phyloP scores from a whole-genome alignment of 2,329 filamentous ascomycete genomes.

The Alternaria ethzedia region DNA sequence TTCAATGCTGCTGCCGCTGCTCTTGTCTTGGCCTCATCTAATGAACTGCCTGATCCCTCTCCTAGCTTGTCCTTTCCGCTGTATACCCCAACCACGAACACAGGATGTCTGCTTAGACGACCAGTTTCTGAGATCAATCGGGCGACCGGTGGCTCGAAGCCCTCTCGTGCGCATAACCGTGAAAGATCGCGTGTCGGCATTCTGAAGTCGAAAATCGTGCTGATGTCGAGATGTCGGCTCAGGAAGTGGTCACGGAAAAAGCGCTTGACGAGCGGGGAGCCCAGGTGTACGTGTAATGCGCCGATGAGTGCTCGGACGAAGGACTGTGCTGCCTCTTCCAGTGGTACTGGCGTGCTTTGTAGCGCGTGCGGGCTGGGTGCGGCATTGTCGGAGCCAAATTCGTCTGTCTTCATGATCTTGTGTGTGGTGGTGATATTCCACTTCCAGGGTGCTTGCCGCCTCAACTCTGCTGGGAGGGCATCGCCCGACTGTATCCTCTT shows the following conservation, averaged over 20 bases:
- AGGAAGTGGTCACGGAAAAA: conserved; percentile 88
- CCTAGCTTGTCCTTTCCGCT: conserved; percentile 90
- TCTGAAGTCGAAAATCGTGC: conserved; percentile 81
- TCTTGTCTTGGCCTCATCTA: conserved; percentile 77
- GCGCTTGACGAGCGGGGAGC: conserved; percentile 75
- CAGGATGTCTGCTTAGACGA: conserved; percentile 80
- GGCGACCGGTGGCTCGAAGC: conserved; percentile 86
- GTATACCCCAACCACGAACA: conserved; percentile 93
- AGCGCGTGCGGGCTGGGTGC: conserved; percentile 32
- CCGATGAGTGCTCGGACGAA: conserved; percentile 87
- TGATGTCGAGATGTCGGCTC: conserved; percentile 76
- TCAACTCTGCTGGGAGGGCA: conserved; percentile 31
- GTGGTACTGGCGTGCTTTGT: conserved; percentile 38
- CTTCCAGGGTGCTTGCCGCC: conserved; percentile 38
- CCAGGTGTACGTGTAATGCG: conserved; percentile 83
- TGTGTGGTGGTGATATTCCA: conserved; percentile 61
- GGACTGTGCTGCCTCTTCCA: conserved; percentile 69
- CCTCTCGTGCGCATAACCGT: conserved; percentile 83
- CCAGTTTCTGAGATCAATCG: conserved; percentile 91
- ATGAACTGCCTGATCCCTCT: conserved; percentile 80
- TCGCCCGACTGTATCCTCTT: conserved; percentile 50
- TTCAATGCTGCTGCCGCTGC: conserved; percentile 88
- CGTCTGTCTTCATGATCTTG: conserved; percentile 80
- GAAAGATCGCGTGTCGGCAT: conserved; percentile 83
- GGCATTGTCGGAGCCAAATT: conserved; percentile 74